Base-by-base conservation (phyloP, 345 rosid genomes). In the Eutrema heterophyllum region DNA sequence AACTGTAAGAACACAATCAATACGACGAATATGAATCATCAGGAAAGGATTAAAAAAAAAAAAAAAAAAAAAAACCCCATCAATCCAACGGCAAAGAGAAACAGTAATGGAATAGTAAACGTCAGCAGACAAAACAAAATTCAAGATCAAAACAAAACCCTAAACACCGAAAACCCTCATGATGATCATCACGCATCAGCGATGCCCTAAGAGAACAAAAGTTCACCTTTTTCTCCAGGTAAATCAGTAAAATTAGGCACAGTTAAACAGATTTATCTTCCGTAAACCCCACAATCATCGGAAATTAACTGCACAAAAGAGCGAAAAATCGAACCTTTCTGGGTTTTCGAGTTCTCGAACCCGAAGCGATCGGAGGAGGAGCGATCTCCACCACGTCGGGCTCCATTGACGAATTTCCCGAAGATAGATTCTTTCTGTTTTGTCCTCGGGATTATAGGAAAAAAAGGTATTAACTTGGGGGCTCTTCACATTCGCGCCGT, bases 361-460 rank as follows among this genome's bases (percentile, higher is more conserved):
- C 29, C 39, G 82, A 81, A 76, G 72, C 73, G 52, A 71, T 7
- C 27, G 66, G 82, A 82, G 64, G 32, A 44, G 88, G 86, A 21
- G 87, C 76, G 78, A 88, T 82, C 82, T 92, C 96, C 72, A 85
- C 82, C 51, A 89, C 89, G 44, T 88, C 92, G 4, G 90, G 84
- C 70, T 89, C 96, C 90, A 92, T 87, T 45, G 69, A 72, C 15
- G 76, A 71, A 54, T 15, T 53, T 29, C 30, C 61, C 52, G 26
- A 61, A 71, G 76, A 32, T 43, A 5, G 44, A 62, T 50, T 61
- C 24, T 61, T 40, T 50, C 60, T 39, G 59, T 36, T 39, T 61
- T 70, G 4, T 53, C 40, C 43, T 61, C 52, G 75, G 39, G 7
- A 60, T 70, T 35, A 46, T n/a, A 46, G 74, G 66, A 2, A 5